These are phyloP conservation scores for Pycnococcus provasolii DNA, from an alignment of 139 green algal genomes.

Conservation along the genomic window DNA sequence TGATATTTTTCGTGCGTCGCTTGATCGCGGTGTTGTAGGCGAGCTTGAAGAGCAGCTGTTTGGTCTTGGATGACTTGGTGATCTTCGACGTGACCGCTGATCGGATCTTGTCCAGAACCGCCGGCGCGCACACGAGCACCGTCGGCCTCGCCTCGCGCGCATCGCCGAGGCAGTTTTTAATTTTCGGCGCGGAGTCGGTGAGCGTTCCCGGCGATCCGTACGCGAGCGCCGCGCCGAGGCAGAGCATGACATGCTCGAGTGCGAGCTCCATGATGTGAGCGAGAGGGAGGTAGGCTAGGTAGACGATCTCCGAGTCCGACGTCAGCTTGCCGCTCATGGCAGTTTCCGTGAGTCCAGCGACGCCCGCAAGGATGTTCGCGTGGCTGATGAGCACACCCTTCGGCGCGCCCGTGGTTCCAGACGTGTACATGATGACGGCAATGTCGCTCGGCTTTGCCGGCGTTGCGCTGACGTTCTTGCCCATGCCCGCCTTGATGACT, in stretches of 20 bases:
- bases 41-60: constrained; percentile 1
- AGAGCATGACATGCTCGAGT: constrained; percentile 33
- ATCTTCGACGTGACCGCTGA: constrained; percentile 26
- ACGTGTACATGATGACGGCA: constrained; percentile 43
- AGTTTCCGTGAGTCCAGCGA: constrained; percentile 9
- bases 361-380: constrained; percentile 9
- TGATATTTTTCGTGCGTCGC: constrained; percentile 9
- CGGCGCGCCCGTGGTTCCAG: constrained; percentile 34
- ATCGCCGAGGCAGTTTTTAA: constrained; percentile 31
- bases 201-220: constrained; percentile 35
- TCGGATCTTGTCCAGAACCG: constrained; percentile 31
- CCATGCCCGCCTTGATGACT: not conserved
- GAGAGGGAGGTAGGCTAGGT: constrained; percentile 37
- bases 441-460: constrained; percentile 33
- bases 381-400: constrained; percentile 27
- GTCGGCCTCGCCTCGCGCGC: constrained; percentile 26
- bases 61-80: not conserved
- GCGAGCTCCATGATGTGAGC: constrained; percentile 36
- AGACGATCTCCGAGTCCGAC: constrained; percentile 15
- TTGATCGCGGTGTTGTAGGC: not conserved
- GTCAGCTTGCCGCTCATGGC: not conserved
- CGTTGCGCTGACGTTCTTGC: not conserved
- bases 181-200: constrained; percentile 30
- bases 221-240: constrained; percentile 24
- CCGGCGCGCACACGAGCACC: constrained; percentile 33